Evolutionary conservation across 176 grass and related monocot genomes (phyloP), one percentile per base, ranked within the genome.

Genomic region (Zoysia japonica): DNA sequence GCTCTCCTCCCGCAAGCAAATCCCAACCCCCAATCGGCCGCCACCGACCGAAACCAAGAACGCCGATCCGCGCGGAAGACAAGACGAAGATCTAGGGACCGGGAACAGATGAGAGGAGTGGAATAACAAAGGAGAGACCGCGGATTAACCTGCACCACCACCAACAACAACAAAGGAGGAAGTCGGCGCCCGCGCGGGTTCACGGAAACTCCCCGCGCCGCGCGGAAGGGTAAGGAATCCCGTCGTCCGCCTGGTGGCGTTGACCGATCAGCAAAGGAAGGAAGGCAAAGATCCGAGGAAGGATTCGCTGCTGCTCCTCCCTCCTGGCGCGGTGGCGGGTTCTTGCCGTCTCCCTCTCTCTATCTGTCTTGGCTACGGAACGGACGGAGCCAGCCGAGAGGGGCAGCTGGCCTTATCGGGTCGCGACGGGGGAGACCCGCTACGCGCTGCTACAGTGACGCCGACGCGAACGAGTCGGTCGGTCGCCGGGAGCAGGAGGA

Each of bases 241-340:
- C 48, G 9, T 49, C 48, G 48, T 8, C 48, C 9, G 55, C 54
- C 16, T 8, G 55, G 49, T 14, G 6, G 81, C 64, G 72, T 69
- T 83, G 72, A 83, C 72, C 64, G 52, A 49, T 76, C 28, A 19
- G 72, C 28, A 13, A 16, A 61, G 81, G 70, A 47, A 67, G 56
- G 70, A 47, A 67, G 56, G 39, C 38, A 39, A 68, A 47, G 72
- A 83, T 60, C 52, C 81, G 19, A 43, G 55, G 37, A 5, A 39
- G 75, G 75, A 78, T 78, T 65, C 44, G 56, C 20, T 11, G 38
- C 65, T n/a, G 7, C 5, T 82, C 37, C 70, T 47, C 9, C 54
- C 35, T 20, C 9, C 50, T 39, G 11, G 1, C 2, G 49, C 13
- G 49, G 53, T 6, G 51, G 13, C 1, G 13, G 14, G 12, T 16